phyloP scores from a whole-genome alignment of 352 stramenopile species.

The Phytophthora uliginosa region DNA sequence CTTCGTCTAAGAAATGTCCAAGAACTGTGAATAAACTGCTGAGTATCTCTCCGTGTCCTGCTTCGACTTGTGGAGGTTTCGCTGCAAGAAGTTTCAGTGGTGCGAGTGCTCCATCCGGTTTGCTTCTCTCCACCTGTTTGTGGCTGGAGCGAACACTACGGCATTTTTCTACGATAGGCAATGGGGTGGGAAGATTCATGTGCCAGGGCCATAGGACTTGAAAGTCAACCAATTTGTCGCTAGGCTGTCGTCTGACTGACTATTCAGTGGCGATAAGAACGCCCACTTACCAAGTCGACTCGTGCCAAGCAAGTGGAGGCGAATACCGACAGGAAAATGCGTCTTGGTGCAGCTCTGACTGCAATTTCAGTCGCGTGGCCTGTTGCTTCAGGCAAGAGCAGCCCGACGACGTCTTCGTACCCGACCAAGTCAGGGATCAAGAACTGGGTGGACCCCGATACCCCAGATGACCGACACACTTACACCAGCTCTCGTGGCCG shows the following conservation, averaged over 20 bases:
- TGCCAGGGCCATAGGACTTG: conserved; percentile 21
- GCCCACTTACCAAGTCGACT: conserved; percentile 16
- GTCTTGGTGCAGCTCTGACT: conserved; percentile 14
- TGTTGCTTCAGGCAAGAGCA: conserved; percentile 22
- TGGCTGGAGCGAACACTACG: background rate
- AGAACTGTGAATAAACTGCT: conserved; percentile 38
- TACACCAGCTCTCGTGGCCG: conserved; percentile 60
- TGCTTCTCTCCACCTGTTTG: conserved; percentile 31
- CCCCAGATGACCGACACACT: conserved; percentile 42
- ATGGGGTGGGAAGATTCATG: conserved; percentile 32
- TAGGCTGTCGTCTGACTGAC: conserved; percentile 5
- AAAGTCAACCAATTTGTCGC: conserved; percentile 6
- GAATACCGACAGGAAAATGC: conserved; percentile 23
- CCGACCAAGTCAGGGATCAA: conserved; percentile 63
- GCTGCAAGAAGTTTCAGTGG: conserved; percentile 8
- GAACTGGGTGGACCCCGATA: conserved; percentile 64
- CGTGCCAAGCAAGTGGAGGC: background rate
- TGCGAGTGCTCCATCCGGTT: conserved; percentile 13
- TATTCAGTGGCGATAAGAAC: conserved; percentile 9
- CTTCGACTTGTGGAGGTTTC: conserved; percentile 3
- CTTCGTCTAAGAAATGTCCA: conserved; percentile 51
- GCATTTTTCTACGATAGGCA: background rate
- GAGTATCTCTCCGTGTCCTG: conserved; percentile 20
- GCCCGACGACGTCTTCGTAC: conserved; percentile 30
- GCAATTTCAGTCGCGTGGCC: background rate